Evolutionary conservation across 2,329 filamentous ascomycete species (phyloP).

Genomic region (Geosmithia putterillii): DNA sequence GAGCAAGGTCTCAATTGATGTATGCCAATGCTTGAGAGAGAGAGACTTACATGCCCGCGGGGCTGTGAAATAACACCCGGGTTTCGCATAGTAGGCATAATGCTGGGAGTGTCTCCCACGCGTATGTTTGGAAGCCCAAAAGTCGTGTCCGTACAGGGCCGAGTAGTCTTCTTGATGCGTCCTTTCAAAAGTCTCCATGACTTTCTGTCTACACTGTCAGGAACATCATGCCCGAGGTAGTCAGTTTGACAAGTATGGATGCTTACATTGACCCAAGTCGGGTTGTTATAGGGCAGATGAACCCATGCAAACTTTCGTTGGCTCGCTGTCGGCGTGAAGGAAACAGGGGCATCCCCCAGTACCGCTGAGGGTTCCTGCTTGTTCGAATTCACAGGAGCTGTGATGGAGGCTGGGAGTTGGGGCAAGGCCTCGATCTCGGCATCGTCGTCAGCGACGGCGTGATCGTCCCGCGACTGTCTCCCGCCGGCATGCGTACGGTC

Average conservation of each 20-base stretch:
- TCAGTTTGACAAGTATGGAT: neutral
- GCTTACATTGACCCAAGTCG: slow-evolving; percentile 42
- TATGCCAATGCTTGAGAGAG: neutral
- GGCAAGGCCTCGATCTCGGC: slow-evolving; percentile 15
- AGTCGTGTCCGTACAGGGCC: slow-evolving; percentile 30
- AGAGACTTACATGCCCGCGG: slow-evolving; percentile 16
- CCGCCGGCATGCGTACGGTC: neutral
- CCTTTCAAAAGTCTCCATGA: slow-evolving; percentile 29
- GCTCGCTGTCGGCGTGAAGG: slow-evolving; percentile 18
- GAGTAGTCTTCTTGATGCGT: slow-evolving; percentile 22
- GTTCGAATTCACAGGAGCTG: slow-evolving; percentile 16
- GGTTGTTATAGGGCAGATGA: slow-evolving; percentile 44
- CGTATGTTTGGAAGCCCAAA: slow-evolving; percentile 35
- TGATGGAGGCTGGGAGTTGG: slow-evolving; percentile 13
- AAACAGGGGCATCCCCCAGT: slow-evolving; percentile 15
- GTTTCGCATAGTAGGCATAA: slow-evolving; percentile 35
- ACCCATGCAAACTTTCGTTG: slow-evolving; percentile 44
- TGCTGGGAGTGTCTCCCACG: slow-evolving; percentile 35
- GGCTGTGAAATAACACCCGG: slow-evolving; percentile 33
- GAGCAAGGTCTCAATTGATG: neutral
- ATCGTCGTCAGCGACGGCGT: slow-evolving; percentile 9
- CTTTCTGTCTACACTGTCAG: slow-evolving; percentile 14
- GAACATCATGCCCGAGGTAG: neutral
- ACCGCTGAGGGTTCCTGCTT: slow-evolving; percentile 13
- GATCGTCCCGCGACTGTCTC: neutral